Evolutionary conservation across 2,329 filamentous ascomycete species (phyloP).

Genomic region (Mollisia scopiformis): DNA sequence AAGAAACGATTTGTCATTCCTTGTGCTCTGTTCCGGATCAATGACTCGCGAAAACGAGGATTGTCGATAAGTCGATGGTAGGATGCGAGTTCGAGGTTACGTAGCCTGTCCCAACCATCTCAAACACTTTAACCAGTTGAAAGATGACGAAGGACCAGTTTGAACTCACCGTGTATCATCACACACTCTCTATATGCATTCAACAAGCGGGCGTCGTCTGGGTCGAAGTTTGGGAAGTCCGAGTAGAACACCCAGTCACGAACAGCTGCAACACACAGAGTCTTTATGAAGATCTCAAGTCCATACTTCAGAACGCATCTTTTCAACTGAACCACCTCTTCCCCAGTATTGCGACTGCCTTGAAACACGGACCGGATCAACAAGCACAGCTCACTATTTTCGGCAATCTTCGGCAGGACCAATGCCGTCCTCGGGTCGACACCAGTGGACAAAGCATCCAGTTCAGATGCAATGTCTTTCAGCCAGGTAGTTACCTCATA

Average conservation of each 20-base stretch:
- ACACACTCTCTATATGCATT: slow-evolving; percentile 14
- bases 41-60: slow-evolving; percentile 2
- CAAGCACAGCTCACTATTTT: not conserved
- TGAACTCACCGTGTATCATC: slow-evolving; percentile 9
- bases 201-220: not conserved
- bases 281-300: not conserved
- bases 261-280: slow-evolving; percentile 8
- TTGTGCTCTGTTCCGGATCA: slow-evolving; percentile 8
- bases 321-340: not conserved
- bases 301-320: not conserved
- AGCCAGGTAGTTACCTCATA: not conserved
- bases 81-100: slow-evolving; percentile 17
- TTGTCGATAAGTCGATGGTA: slow-evolving; percentile 6
- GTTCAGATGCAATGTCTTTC: not conserved
- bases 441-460: not conserved
- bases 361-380: not conserved
- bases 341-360: too few relatives aligned
- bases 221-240: slow-evolving; percentile 12
- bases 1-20: slow-evolving; percentile 5
- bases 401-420: not conserved
- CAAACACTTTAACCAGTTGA: too few relatives aligned
- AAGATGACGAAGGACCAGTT: too few relatives aligned
- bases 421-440: not conserved
- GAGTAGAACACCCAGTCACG: slow-evolving; percentile 21
- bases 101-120: slow-evolving; percentile 14